Evolutionary conservation across 2,329 filamentous ascomycete species (phyloP).

Genomic region (Onygenales sp.): DNA sequence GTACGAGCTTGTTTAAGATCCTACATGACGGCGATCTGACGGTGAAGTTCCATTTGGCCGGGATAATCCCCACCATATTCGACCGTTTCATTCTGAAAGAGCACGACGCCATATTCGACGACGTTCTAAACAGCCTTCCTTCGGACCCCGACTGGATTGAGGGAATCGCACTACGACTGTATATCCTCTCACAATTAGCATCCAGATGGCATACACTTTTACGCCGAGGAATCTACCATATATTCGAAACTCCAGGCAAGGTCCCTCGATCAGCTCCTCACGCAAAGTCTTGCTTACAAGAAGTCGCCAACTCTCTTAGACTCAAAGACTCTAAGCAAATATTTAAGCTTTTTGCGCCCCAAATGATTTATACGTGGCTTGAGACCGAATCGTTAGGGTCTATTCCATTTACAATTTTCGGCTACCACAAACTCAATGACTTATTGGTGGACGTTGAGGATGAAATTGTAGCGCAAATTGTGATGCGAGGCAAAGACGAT

Average conservation of each 20-base stretch:
- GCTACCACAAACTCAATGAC: slow-evolving; percentile 58
- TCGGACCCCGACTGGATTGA: slow-evolving; percentile 61
- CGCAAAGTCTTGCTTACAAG: slow-evolving; percentile 60
- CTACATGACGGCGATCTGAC: slow-evolving; percentile 56
- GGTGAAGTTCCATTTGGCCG: slow-evolving; percentile 68
- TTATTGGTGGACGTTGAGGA: slow-evolving; percentile 62
- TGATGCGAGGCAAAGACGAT: slow-evolving; percentile 67
- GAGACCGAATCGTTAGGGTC: slow-evolving; percentile 55
- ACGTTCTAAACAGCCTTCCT: slow-evolving; percentile 73
- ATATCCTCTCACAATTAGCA: slow-evolving; percentile 66
- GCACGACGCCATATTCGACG: slow-evolving; percentile 76
- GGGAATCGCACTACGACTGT: slow-evolving; percentile 75
- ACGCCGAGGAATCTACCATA: slow-evolving; percentile 79
- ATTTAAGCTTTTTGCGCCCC: slow-evolving; percentile 76
- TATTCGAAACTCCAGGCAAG: slow-evolving; percentile 80
- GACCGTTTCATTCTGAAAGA: slow-evolving; percentile 68
- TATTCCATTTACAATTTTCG: slow-evolving; percentile 80
- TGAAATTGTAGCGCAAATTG: slow-evolving; percentile 69
- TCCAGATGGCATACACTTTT: slow-evolving; percentile 79
- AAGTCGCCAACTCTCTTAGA: slow-evolving; percentile 56
- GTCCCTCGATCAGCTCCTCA: slow-evolving; percentile 57
- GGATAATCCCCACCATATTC: slow-evolving; percentile 65
- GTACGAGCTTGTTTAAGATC: slow-evolving; percentile 66
- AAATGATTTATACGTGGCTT: slow-evolving; percentile 87
- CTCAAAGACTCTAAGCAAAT: slow-evolving; percentile 60